Percentiles rank a stretch among this genome's conserved stretches.
Evolutionary conservation across 2,329 filamentous ascomycete genomes (phyloP).

Genomic region (Hypoxylon sp.): DNA sequence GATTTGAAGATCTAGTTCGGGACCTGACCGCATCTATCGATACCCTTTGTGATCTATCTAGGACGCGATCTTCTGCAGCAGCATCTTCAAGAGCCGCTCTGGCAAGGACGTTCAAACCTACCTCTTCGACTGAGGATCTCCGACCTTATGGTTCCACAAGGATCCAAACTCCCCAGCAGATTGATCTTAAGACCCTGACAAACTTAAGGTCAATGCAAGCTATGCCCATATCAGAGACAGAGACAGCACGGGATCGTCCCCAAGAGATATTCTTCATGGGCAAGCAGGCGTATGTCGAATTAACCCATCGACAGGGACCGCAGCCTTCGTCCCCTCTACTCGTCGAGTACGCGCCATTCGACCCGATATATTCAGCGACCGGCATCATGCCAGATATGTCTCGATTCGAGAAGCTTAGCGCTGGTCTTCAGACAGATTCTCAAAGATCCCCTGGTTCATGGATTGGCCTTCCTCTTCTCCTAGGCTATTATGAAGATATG

Average conservation of each 20-base stretch:
- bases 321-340: constrained; percentile 71
- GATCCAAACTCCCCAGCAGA: constrained; percentile 73
- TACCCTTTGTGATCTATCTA: constrained; percentile 82
- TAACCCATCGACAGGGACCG: constrained; percentile 60
- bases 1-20: constrained; percentile 80
- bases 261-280: constrained; percentile 68
- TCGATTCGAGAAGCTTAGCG: constrained; percentile 74
- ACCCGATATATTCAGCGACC: constrained; percentile 72
- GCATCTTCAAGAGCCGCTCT: constrained; percentile 53
- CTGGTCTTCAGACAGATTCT: constrained; percentile 69
- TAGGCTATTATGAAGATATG: constrained; percentile 83
- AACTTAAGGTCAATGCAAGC: constrained; percentile 62
- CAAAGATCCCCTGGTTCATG: constrained; percentile 68
- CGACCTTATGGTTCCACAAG: constrained; percentile 71
- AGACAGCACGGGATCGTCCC: constrained; percentile 50
- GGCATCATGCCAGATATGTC: constrained; percentile 75
- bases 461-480: constrained; percentile 72
- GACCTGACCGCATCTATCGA: constrained; percentile 85
- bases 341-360: constrained; percentile 78
- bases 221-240: constrained; percentile 56
- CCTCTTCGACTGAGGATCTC: constrained; percentile 61
- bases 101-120: constrained; percentile 57
- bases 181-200: constrained; percentile 68
- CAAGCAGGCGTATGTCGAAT: constrained; percentile 66
- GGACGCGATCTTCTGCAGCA: constrained; percentile 69